Percentiles rank a stretch among this genome's conserved stretches.
Evolutionary conservation across 2,329 filamentous ascomycete species (phyloP).

Genomic region (Fusarium subglutinans): DNA sequence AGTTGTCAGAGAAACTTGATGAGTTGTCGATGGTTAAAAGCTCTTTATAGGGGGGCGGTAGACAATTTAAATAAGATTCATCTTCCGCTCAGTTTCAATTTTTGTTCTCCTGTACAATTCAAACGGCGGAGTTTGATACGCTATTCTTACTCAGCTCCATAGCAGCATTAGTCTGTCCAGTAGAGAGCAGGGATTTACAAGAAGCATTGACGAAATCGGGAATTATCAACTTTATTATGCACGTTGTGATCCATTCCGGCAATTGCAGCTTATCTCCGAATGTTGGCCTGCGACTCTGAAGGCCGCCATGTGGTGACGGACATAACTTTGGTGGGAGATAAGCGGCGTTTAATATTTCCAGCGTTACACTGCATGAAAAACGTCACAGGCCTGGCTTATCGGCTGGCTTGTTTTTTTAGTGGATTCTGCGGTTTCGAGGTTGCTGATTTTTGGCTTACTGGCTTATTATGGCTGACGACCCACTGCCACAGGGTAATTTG

Average conservation of each 20-base stretch:
- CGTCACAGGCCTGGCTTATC: not conserved
- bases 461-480: not conserved
- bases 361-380: not conserved
- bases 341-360: not conserved
- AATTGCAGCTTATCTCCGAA: not conserved
- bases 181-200: not conserved
- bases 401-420: not conserved
- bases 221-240: not conserved
- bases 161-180: not conserved
- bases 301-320: not conserved
- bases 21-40: not conserved
- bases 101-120: not conserved
- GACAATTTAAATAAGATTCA: not conserved
- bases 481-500: not conserved
- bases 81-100: too few relatives aligned
- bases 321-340: not conserved
- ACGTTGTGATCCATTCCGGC: not conserved
- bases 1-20: not conserved
- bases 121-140: not conserved
- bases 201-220: not conserved
- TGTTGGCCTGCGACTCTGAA: not conserved
- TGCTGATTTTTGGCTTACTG: not conserved
- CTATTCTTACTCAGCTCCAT: not conserved
- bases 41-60: too few relatives aligned
- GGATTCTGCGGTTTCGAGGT: too few relatives aligned